Conservation (phyloP, 139 green algal species). For the Coelastrella sp. region DNA sequence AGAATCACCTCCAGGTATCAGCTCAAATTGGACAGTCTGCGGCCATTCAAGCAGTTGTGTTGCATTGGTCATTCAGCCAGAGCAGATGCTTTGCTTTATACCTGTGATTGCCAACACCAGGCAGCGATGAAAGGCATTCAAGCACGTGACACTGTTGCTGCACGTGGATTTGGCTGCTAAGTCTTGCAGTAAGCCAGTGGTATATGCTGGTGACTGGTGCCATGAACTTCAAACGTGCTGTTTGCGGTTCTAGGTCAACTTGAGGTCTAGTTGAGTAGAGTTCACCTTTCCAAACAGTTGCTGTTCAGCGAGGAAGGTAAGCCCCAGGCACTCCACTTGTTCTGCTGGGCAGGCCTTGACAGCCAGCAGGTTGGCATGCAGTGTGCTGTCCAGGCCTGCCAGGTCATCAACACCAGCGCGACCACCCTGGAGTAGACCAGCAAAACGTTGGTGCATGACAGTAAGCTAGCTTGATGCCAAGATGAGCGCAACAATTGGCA, state of each 20-base stretch:
- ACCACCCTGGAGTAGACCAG: conserved; percentile 60
- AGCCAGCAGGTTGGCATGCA: conserved; percentile 58
- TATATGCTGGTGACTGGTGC: too few relatives aligned
- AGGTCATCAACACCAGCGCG: conserved; percentile 83
- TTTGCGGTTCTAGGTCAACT: background rate
- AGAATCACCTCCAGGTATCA: conserved; percentile 62
- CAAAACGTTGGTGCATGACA: background rate
- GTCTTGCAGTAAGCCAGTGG: too few relatives aligned
- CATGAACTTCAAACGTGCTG: background rate
- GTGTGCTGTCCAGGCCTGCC: conserved; percentile 69
- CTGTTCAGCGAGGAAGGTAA: conserved; percentile 84
- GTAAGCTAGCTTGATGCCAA: too few relatives aligned
- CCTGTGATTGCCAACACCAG: too few relatives aligned
- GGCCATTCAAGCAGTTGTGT: background rate
- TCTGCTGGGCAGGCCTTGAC: conserved; percentile 79
- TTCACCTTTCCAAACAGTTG: conserved; percentile 71
- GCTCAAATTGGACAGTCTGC: conserved; percentile 24
- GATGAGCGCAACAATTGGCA: too few relatives aligned
- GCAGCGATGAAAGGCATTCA: too few relatives aligned
- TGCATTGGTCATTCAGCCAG: too few relatives aligned
- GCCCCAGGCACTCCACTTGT: conserved; percentile 75
- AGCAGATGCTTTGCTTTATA: too few relatives aligned
- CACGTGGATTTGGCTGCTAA: background rate
- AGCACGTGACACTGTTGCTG: background rate
- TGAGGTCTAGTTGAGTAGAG: too few relatives aligned